These are phyloP conservation scores for Erigeron philadelphicus DNA, from an alignment of 140 eudicot genomes.

Conservation along the genomic window DNA sequence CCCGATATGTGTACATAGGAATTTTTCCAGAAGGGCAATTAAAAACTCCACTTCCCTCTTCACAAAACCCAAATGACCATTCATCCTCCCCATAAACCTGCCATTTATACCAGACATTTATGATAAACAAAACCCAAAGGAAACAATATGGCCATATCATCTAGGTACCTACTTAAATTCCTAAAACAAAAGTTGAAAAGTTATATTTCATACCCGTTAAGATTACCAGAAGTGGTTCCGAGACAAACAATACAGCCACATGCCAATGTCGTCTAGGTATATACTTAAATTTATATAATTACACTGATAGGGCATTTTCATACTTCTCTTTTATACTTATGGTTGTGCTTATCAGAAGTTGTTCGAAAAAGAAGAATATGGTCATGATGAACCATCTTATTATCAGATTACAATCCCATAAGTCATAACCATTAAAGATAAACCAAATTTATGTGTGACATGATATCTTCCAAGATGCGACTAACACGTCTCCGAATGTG, in stretches of 20 bases:
- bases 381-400: slow-evolving; percentile 5
- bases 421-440: background rate
- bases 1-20: slow-evolving; percentile 94
- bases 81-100: slow-evolving; percentile 88
- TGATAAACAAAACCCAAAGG: background rate
- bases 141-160: background rate
- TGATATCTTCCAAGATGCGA: background rate
- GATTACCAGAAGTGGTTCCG: background rate
- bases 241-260: background rate
- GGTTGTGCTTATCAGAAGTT: background rate
- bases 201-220: background rate
- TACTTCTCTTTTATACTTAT: background rate
- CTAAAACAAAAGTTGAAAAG: background rate
- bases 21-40: slow-evolving; percentile 81
- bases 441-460: background rate
- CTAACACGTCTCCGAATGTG: background rate
- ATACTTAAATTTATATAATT: background rate
- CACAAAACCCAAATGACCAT: slow-evolving; percentile 96
- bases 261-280: background rate
- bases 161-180: background rate
- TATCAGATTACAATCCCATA: background rate
- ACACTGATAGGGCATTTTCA: background rate
- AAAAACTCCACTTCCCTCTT: slow-evolving; percentile 83
- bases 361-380: background rate
- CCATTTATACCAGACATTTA: slow-evolving; percentile 9